Conservation (phyloP, 345 rosid species). For the Aethionema arabicum region DNA sequence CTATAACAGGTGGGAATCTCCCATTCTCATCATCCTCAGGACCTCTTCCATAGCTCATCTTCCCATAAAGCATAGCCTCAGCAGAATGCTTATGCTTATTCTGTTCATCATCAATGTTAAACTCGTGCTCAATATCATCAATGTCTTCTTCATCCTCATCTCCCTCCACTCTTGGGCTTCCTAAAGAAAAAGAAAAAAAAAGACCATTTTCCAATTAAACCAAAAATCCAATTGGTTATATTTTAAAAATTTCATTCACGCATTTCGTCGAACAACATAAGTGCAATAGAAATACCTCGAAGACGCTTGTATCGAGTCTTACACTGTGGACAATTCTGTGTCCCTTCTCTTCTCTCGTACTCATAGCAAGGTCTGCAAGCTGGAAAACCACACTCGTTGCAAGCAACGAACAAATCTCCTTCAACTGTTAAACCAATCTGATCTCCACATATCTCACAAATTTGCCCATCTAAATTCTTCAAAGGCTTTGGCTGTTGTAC, state of each 20-base stretch:
- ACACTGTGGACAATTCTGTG: slow-evolving; percentile 90
- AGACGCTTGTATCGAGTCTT: slow-evolving; percentile 96
- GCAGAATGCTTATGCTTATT: slow-evolving; percentile 62
- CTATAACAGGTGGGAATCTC: slow-evolving; percentile 60
- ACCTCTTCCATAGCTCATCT: slow-evolving; percentile 98
- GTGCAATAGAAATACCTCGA: slow-evolving; percentile 47
- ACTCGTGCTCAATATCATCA: slow-evolving; percentile 93
- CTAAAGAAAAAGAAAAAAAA: slow-evolving; percentile 31
- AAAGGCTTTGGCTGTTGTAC: slow-evolving; percentile 69
- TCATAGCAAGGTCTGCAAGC: slow-evolving; percentile 94
- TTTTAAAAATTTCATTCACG: slow-evolving; percentile 9
- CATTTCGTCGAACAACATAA: slow-evolving; percentile 24
- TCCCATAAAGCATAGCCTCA: slow-evolving; percentile 90
- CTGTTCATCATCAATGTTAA: slow-evolving; percentile 79
- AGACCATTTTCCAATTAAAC: neutral
- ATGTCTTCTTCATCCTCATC: slow-evolving; percentile 95
- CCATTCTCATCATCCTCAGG: slow-evolving; percentile 76
- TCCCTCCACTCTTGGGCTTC: slow-evolving; percentile 90
- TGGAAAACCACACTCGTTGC: slow-evolving; percentile 98
- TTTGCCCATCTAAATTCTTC: slow-evolving; percentile 90
- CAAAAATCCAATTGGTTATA: neutral
- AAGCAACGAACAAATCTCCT: slow-evolving; percentile 93
- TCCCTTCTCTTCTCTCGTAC: slow-evolving; percentile 95
- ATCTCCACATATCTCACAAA: slow-evolving; percentile 94
- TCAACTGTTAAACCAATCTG: slow-evolving; percentile 78